Conservation (phyloP, 352 stramenopile species). For the Plasmopara halstedii region DNA sequence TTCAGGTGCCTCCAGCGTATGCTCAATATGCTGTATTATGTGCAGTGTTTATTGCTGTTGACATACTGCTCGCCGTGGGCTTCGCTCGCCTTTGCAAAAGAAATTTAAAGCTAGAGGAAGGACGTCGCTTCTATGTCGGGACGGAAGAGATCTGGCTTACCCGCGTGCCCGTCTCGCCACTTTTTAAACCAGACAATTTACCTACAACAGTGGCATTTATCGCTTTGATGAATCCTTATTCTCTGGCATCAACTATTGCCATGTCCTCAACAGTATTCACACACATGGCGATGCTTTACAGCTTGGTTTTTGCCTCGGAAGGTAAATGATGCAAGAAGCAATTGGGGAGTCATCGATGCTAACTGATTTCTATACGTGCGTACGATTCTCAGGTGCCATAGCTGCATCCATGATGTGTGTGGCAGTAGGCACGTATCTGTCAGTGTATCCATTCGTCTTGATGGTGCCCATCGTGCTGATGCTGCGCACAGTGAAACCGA, state of each 20-base stretch:
- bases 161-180: slow-evolving; percentile 58
- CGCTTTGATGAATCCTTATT: slow-evolving; percentile 75
- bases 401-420: slow-evolving; percentile 38
- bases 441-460: slow-evolving; percentile 63
- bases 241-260: slow-evolving; percentile 51
- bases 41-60: slow-evolving; percentile 39
- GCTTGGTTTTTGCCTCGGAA: slow-evolving; percentile 62
- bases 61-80: slow-evolving; percentile 48
- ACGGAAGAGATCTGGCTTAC: slow-evolving; percentile 66
- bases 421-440: slow-evolving; percentile 60
- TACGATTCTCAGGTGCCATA: slow-evolving; percentile 26
- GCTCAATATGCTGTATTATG: slow-evolving; percentile 28
- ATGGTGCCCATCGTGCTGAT: slow-evolving; percentile 50
- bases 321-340: slow-evolving; percentile 11
- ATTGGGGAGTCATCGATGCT: no score
- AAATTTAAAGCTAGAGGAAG: slow-evolving; percentile 46
- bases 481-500: slow-evolving; percentile 19
- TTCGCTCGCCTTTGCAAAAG: slow-evolving; percentile 45
- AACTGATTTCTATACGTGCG: no score
- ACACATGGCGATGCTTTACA: slow-evolving; percentile 56
- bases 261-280: slow-evolving; percentile 69
- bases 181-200: slow-evolving; percentile 41
- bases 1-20: slow-evolving; percentile 11
- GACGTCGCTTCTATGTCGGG: slow-evolving; percentile 21
- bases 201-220: slow-evolving; percentile 44